A percentile compares a stretch with the other conserved stretches of the same genome.
Conservation (phyloP, 257 asterid species). For the Verbena officinalis region DNA sequence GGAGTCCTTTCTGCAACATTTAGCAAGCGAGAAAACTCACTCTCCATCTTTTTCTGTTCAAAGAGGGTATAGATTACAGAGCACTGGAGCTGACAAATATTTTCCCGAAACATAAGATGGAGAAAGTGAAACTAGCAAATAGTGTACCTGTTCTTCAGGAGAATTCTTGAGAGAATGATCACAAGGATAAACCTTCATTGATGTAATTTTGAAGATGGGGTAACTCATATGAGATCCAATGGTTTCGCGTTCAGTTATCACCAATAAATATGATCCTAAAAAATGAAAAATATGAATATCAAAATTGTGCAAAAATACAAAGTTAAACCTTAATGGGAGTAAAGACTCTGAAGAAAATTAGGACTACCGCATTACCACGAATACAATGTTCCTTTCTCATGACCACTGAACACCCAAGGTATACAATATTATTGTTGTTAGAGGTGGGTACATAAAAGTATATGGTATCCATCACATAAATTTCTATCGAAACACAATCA, state of each 20-base stretch:
- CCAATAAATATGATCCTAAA: slow-evolving; percentile 80
- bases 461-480: not conserved
- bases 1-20: slow-evolving; percentile 82
- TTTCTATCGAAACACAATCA: not conserved
- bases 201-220: slow-evolving; percentile 76
- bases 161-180: slow-evolving; percentile 82
- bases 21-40: slow-evolving; percentile 82
- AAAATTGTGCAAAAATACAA: slow-evolving; percentile 16
- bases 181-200: slow-evolving; percentile 87
- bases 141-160: slow-evolving; percentile 82
- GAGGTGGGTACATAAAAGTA: slow-evolving; percentile 11
- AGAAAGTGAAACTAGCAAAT: slow-evolving; percentile 30
- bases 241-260: slow-evolving; percentile 85
- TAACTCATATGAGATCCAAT: slow-evolving; percentile 90
- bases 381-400: slow-evolving; percentile 15
- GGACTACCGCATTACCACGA: slow-evolving; percentile 1
- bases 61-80: slow-evolving; percentile 32
- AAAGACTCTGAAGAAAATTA: not conserved
- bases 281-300: slow-evolving; percentile 30
- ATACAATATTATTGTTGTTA: not conserved
- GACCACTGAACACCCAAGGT: not conserved
- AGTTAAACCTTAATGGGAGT: slow-evolving; percentile 9
- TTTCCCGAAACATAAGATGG: slow-evolving; percentile 19
- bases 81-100: slow-evolving; percentile 27
- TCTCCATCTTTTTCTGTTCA: slow-evolving; percentile 90